Base-by-base conservation (phyloP, 140 eudicot species). In the Oenanthe javanica region DNA sequence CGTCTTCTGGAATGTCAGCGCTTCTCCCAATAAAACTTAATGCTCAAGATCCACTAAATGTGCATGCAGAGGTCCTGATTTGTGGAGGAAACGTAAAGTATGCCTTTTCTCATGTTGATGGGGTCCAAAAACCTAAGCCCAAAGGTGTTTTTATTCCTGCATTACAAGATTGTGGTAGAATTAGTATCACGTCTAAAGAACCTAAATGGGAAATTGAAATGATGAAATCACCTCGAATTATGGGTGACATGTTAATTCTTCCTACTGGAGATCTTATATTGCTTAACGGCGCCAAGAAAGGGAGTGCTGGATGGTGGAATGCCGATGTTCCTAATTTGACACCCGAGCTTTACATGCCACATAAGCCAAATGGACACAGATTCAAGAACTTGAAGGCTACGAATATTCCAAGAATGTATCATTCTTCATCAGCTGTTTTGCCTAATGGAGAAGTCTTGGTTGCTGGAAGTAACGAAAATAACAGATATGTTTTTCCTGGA, bases 221-320 rank as follows among this genome's bases (percentile, higher is more conserved):
- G 1, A 94, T 94, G 98, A 96, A 93, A 2, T 63, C 94, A 0
- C 85, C 85, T 11, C 84, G 98, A 2, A 77, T 83, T 46, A 92
- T 92, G 96, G 96, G 96, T 0, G 98, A 94, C 77, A 82, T 92
- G 82, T 72, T 89, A 8, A 87, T 88, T 63, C 92, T 93, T 4
- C 98, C 97, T 0, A 91, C 88, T 0, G 97, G 97, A 1, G 90
- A 93, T 45, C 81, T 93, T 43, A 45, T 93, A 10, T 81, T 93
- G 80, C 40, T 88, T 16, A 93, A 84, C 64, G 96, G 97, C 0
- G 98, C 98, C 0, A 80, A 84, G 64, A 79, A 81, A 6, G 98
- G 98, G 1, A 82, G 89, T 0, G 83, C 96, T 0, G 97, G 88
- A 1, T 91, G 93, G 98, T 79, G 85, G 15, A 84, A 84, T 10